These are phyloP conservation scores for Sclerotinia subarctica DNA, from an alignment of 2,329 filamentous ascomycete species.

Conservation along the genomic window DNA sequence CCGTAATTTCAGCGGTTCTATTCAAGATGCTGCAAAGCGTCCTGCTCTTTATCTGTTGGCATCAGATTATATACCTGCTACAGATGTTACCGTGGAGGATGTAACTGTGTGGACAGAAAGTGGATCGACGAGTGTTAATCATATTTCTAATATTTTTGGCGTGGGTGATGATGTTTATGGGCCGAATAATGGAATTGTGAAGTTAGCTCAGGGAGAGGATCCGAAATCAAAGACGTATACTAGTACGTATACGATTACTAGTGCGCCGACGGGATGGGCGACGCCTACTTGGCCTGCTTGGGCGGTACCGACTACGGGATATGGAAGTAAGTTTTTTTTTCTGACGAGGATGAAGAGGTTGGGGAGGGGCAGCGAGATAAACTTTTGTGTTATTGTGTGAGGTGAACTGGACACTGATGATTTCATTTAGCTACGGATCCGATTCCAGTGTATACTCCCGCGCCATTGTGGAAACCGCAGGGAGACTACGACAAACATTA, in stretches of 20 bases:
- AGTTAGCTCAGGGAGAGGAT: slow-evolving; percentile 17
- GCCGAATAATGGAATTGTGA: slow-evolving; percentile 25
- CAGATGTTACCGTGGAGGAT: slow-evolving; percentile 38
- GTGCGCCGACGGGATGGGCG: slow-evolving; percentile 33
- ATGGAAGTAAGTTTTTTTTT: not conserved
- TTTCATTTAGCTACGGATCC: slow-evolving; percentile 23
- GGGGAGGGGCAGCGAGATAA: too few species aligned
- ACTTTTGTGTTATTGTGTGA: too few species aligned
- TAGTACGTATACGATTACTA: slow-evolving; percentile 37
- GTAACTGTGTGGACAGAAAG: slow-evolving; percentile 40
- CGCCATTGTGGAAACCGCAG: slow-evolving; percentile 36
- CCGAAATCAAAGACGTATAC: slow-evolving; percentile 33
- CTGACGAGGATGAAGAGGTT: too few species aligned
- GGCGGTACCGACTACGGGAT: slow-evolving; percentile 1
- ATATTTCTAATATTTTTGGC: slow-evolving; percentile 41
- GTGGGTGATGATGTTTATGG: slow-evolving; percentile 36
- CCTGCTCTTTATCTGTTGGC: slow-evolving; percentile 38
- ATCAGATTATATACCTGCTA: slow-evolving; percentile 38
- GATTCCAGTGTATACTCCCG: slow-evolving; percentile 37
- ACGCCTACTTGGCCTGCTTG: slow-evolving; percentile 26
- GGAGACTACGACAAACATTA: slow-evolving; percentile 19
- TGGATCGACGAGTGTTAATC: slow-evolving; percentile 34
- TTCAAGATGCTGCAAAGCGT: slow-evolving; percentile 34
- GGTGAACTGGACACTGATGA: too few species aligned
- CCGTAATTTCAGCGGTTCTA: slow-evolving; percentile 34